Evolutionary conservation across 2,329 filamentous ascomycete genomes (phyloP).

Genomic region (Rosellinia necatrix): DNA sequence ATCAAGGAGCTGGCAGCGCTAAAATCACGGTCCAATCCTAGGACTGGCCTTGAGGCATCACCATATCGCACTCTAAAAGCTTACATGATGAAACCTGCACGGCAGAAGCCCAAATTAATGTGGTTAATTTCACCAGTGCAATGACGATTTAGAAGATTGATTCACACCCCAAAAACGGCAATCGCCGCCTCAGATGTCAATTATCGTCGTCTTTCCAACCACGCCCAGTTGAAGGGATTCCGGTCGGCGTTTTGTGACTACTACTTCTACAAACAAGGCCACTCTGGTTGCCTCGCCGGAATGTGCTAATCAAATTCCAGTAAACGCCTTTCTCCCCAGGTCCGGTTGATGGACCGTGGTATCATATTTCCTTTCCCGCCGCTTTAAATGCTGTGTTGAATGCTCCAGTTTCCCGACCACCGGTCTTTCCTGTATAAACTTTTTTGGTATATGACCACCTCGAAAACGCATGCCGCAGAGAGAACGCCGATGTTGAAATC

Average conservation of each 20-base stretch:
- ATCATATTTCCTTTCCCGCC: conserved; percentile 40
- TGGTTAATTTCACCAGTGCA: not conserved
- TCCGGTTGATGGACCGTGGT: conserved; percentile 45
- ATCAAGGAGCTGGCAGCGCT: too few species aligned
- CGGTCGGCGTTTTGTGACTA: conserved; percentile 25
- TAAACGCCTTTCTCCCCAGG: conserved; percentile 41
- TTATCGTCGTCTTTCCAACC: conserved; percentile 28
- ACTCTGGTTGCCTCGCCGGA: conserved; percentile 31
- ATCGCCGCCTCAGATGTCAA: conserved; percentile 17
- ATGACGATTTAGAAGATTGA: not conserved
- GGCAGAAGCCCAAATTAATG: not conserved
- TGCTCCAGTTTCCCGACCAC: conserved; percentile 39
- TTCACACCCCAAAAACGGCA: conserved; percentile 8
- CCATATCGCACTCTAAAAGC: too few species aligned
- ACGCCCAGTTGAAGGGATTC: conserved; percentile 40
- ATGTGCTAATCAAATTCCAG: conserved; percentile 38
- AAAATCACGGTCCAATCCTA: too few species aligned
- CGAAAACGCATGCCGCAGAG: conserved; percentile 36
- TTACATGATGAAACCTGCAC: too few species aligned
- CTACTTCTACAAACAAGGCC: conserved; percentile 38
- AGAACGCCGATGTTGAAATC: conserved; percentile 66
- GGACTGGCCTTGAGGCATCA: too few species aligned
- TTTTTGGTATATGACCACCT: conserved; percentile 42
- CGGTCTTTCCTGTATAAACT: conserved; percentile 39
- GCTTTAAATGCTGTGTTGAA: conserved; percentile 45